phyloP scores from a whole-genome alignment of 768 basidiomycete species.

The Fomitopsis serialis region DNA sequence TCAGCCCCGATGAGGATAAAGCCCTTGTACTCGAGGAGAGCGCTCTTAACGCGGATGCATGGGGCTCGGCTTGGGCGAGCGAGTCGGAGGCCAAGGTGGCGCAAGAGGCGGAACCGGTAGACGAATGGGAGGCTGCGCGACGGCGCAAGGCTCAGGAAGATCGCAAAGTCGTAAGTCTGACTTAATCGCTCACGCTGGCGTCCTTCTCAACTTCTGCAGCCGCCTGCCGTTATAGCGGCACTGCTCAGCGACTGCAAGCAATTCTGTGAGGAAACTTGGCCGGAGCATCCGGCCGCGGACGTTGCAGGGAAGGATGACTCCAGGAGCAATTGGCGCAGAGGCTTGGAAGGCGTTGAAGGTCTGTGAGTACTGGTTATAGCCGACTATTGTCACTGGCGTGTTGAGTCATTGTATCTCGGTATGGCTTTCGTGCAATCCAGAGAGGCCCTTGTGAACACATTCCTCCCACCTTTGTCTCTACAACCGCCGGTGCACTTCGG shows the following conservation, averaged over 20 bases:
- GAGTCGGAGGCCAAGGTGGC: conserved; percentile 6
- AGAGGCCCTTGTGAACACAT: conserved; percentile 30
- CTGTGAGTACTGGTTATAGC: conserved; percentile 46
- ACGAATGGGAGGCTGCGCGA: conserved; percentile 67
- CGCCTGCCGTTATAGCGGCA: conserved; percentile 57
- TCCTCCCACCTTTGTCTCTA: conserved; percentile 47
- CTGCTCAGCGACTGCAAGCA: conserved; percentile 31
- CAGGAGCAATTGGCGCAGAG: conserved; percentile 32
- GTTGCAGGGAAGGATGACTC: conserved; percentile 19
- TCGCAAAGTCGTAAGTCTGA: conserved; percentile 55
- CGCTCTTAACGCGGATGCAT: conserved; percentile 19
- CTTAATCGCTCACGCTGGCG: not conserved
- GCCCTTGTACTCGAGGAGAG: conserved; percentile 31
- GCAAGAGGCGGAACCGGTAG: conserved; percentile 29
- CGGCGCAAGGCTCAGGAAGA: conserved; percentile 55
- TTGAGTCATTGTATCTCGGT: not conserved
- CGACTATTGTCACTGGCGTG: not conserved
- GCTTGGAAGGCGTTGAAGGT: conserved; percentile 45
- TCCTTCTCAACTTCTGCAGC: conserved; percentile 32
- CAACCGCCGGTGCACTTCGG: conserved; percentile 45
- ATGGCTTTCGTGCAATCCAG: conserved; percentile 24
- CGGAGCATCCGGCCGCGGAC: conserved; percentile 18
- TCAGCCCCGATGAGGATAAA: conserved; percentile 25
- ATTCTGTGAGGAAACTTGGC: conserved; percentile 26
- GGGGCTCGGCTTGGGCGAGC: conserved; percentile 26